Percentiles rank a stretch among this genome's conserved stretches.
Evolutionary conservation across 2,329 filamentous ascomycete species (phyloP).

Genomic region (Hysterium pulicare): DNA sequence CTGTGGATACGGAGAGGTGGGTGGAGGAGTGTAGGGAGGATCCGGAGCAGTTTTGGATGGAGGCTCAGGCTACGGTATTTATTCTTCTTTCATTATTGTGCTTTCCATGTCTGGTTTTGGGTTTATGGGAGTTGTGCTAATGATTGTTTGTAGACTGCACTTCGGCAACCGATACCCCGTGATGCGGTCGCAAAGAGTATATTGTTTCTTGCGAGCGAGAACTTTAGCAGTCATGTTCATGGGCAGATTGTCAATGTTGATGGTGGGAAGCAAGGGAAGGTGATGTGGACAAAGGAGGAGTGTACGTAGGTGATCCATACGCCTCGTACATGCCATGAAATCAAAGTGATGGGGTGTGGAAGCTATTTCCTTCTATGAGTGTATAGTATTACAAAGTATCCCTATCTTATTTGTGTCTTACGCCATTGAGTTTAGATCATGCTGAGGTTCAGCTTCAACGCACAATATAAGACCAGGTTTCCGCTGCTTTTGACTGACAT

Average conservation of each 20-base stretch:
- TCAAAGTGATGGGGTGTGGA: too few relatives aligned
- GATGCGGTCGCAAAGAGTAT: constrained; percentile 45
- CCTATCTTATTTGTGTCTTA: too few relatives aligned
- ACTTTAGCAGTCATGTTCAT: constrained; percentile 43
- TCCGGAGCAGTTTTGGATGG: constrained; percentile 39
- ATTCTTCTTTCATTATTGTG: not conserved
- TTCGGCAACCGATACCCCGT: constrained; percentile 37
- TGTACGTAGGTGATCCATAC: not conserved
- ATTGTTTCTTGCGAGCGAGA: constrained; percentile 47
- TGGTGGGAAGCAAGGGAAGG: constrained; percentile 44
- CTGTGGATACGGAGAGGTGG: constrained; percentile 45
- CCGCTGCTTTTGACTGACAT: too few relatives aligned
- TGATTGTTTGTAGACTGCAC: constrained; percentile 24
- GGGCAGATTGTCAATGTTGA: constrained; percentile 47
- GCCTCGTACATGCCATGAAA: too few relatives aligned
- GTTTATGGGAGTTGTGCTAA: too few relatives aligned
- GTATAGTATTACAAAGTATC: too few relatives aligned
- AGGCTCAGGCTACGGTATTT: constrained; percentile 42
- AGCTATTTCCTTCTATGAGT: too few relatives aligned
- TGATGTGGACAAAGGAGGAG: constrained; percentile 40
- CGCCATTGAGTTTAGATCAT: too few relatives aligned
- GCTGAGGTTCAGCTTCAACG: too few relatives aligned
- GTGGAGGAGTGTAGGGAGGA: constrained; percentile 39
- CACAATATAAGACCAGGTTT: too few relatives aligned
- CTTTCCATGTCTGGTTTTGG: not conserved